Conservation (phyloP, 2,329 filamentous ascomycete species). For the Neofusicoccum kwambonambiense region DNA sequence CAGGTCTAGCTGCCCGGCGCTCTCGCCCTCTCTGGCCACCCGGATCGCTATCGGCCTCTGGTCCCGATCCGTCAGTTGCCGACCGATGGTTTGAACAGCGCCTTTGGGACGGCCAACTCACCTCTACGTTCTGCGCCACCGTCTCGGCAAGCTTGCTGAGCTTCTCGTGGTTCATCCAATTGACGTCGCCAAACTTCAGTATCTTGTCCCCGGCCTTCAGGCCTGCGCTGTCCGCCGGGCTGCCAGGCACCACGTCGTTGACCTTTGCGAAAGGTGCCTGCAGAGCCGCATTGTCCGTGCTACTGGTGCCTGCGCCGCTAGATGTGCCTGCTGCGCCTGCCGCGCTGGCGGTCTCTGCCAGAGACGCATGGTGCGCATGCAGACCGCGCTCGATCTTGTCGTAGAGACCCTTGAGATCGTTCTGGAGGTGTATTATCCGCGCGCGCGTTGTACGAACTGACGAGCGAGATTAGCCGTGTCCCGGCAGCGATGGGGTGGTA, state of each 20-base stretch:
- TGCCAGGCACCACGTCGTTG: slow-evolving; percentile 73
- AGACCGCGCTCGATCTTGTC: slow-evolving; percentile 75
- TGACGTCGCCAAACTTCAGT: slow-evolving; percentile 79
- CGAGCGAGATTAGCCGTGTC: slow-evolving; percentile 2
- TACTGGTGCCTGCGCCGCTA: slow-evolving; percentile 24
- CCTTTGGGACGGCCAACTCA: slow-evolving; percentile 50
- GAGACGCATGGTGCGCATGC: slow-evolving; percentile 83
- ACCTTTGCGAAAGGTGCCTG: slow-evolving; percentile 81
- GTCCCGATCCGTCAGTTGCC: slow-evolving; percentile 7
- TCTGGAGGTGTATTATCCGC: slow-evolving; percentile 83
- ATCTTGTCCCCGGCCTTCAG: slow-evolving; percentile 78
- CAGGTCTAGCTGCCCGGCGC: slow-evolving; percentile 59
- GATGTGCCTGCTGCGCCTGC: slow-evolving; percentile 23
- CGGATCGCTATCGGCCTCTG: slow-evolving; percentile 11
- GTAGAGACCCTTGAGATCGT: slow-evolving; percentile 94
- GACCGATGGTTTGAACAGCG: background rate
- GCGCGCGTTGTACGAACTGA: slow-evolving; percentile 88
- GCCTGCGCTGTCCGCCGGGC: slow-evolving; percentile 81
- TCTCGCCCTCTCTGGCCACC: slow-evolving; percentile 10
- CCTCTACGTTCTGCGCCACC: slow-evolving; percentile 85
- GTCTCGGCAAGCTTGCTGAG: slow-evolving; percentile 84
- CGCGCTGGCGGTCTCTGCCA: slow-evolving; percentile 36
- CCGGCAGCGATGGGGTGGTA: background rate
- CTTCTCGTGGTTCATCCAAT: slow-evolving; percentile 80
- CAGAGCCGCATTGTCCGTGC: slow-evolving; percentile 35